phyloP scores from a whole-genome alignment of 176 grass and related monocot species.

The Thinopyrum elongatum region DNA sequence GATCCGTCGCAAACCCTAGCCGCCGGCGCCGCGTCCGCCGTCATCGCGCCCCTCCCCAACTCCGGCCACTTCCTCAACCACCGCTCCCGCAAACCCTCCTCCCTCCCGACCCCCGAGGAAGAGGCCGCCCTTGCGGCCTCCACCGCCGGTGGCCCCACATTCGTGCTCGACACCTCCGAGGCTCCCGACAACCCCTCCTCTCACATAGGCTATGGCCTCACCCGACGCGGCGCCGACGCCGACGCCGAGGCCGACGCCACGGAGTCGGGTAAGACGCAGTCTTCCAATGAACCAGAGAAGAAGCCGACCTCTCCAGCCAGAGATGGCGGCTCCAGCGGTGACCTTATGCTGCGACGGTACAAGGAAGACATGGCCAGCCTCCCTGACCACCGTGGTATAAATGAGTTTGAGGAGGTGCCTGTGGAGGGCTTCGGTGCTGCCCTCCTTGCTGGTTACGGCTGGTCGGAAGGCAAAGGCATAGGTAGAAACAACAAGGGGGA shows the following conservation, averaged over 20 bases:
- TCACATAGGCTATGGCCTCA: conserved; percentile 65
- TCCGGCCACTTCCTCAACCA: conserved; percentile 52
- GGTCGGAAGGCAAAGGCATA: conserved; percentile 75
- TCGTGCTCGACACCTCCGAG: conserved; percentile 79
- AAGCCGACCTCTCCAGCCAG: background rate
- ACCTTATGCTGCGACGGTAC: conserved; percentile 64
- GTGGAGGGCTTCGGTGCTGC: conserved; percentile 77
- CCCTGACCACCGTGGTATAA: conserved; percentile 68
- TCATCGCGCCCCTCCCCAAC: conserved; percentile 83
- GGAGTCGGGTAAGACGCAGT: background rate
- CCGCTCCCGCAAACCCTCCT: conserved; percentile 56
- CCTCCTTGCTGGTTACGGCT: conserved; percentile 81
- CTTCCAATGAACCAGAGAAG: conserved; percentile 17
- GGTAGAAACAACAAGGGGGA: conserved; percentile 77
- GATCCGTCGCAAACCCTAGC: conserved; percentile 64
- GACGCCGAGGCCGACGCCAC: background rate
- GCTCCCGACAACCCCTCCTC: conserved; percentile 58
- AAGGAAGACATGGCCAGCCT: conserved; percentile 77
- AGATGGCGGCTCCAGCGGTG: conserved; percentile 11
- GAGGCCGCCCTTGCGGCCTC: conserved; percentile 52
- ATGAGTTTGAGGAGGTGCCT: conserved; percentile 64
- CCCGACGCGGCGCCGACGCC: conserved; percentile 35
- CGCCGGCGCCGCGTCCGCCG: conserved; percentile 19
- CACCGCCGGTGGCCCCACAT: conserved; percentile 39
- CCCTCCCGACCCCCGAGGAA: conserved; percentile 74